Percentiles rank a stretch among this genome's conserved stretches.
Evolutionary conservation across 352 stramenopile species (phyloP).

Genomic region (Globisporangium radiosum): DNA sequence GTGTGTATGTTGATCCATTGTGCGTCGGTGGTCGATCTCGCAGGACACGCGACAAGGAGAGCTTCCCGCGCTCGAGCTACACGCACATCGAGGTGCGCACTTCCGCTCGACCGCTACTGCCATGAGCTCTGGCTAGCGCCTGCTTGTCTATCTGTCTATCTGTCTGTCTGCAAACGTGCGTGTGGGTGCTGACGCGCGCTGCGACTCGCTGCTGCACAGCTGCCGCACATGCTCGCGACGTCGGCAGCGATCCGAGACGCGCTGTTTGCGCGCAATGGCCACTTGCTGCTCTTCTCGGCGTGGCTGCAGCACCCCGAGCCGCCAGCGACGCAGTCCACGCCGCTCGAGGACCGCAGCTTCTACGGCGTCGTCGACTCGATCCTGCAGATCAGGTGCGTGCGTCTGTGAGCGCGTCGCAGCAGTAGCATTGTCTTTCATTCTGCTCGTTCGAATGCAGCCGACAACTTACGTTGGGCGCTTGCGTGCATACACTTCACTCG

Average conservation of each 20-base stretch:
- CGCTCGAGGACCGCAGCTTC: constrained; percentile 61
- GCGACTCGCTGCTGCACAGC: not conserved
- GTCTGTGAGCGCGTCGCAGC: not conserved
- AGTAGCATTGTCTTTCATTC: not conserved
- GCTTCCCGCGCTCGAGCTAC: constrained; percentile 72
- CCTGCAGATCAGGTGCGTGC: constrained; percentile 58
- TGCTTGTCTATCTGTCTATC: too few species aligned
- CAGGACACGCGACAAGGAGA: constrained; percentile 74
- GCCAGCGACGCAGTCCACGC: constrained; percentile 53
- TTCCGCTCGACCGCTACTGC: not conserved
- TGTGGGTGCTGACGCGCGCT: not conserved
- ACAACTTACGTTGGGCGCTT: too few species aligned
- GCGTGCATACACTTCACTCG: not conserved
- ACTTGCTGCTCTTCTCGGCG: constrained; percentile 58
- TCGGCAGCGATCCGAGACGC: constrained; percentile 19
- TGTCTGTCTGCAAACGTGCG: too few species aligned
- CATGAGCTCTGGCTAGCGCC: too few species aligned
- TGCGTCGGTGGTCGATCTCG: not conserved
- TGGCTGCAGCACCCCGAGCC: constrained; percentile 76
- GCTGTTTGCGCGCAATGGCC: constrained; percentile 46
- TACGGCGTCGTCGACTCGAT: constrained; percentile 72
- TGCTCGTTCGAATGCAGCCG: not conserved
- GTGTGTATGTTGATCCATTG: not conserved
- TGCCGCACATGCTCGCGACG: constrained; percentile 24
- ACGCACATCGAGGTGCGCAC: constrained; percentile 49